phyloP scores from a whole-genome alignment of 805 yeast genomes.

The Brettanomyces custersianus region DNA sequence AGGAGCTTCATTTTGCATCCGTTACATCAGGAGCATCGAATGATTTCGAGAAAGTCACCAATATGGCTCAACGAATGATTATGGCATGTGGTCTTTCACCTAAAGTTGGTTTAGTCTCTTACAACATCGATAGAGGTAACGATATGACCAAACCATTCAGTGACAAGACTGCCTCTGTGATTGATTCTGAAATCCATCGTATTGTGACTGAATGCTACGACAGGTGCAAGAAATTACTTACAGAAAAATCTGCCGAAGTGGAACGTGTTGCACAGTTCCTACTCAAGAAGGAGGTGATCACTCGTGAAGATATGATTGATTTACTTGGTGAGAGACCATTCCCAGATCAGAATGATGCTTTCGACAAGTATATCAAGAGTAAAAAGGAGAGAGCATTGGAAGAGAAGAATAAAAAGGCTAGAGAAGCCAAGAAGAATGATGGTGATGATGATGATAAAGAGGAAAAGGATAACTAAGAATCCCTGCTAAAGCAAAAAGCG shows the following conservation, averaged over 20 bases:
- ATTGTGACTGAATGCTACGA: constrained; percentile 58
- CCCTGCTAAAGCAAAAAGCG: too few relatives aligned
- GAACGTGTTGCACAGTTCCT: constrained; percentile 68
- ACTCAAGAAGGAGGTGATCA: constrained; percentile 64
- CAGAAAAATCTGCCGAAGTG: constrained; percentile 51
- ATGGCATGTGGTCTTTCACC: constrained; percentile 83
- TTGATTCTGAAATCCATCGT: constrained; percentile 62
- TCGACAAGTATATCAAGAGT: constrained; percentile 70
- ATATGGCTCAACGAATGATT: constrained; percentile 86
- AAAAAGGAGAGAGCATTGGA: constrained; percentile 10
- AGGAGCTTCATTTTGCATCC: constrained; percentile 76
- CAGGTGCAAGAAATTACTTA: constrained; percentile 47
- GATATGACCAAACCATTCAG: constrained; percentile 58
- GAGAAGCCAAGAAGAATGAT: neutral
- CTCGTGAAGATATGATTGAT: constrained; percentile 73
- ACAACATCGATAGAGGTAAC: constrained; percentile 40
- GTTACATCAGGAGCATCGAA: constrained; percentile 92
- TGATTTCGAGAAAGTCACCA: constrained; percentile 86
- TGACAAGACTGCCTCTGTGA: constrained; percentile 57
- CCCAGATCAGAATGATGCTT: constrained; percentile 75
- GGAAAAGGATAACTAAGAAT: constrained; percentile 3
- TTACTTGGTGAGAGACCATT: constrained; percentile 72
- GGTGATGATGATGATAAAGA: constrained; percentile 3
- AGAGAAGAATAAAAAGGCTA: constrained; percentile 1
- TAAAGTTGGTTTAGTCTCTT: constrained; percentile 54